phyloP scores from a whole-genome alignment of 495 filamentous ascomycete species.

The Neurospora sp. region DNA sequence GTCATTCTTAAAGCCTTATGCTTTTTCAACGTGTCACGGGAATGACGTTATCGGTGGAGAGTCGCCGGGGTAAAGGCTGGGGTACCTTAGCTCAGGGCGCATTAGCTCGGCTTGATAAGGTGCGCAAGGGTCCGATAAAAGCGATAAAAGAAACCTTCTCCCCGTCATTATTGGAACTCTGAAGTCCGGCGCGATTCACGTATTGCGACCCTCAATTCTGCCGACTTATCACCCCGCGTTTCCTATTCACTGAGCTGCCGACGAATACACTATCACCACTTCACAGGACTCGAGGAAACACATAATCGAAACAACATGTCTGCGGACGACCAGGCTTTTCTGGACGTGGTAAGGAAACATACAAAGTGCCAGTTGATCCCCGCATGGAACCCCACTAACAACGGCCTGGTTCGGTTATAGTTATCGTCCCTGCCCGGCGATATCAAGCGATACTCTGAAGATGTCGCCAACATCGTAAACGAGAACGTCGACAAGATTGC shows the following conservation, averaged over 20 bases:
- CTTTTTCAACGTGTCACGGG: neutral
- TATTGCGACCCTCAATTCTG: neutral
- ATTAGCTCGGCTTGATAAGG: neutral
- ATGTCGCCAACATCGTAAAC: slow-evolving; percentile 70
- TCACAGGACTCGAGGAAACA: neutral
- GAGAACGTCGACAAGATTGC: slow-evolving; percentile 63
- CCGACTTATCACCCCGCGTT: neutral
- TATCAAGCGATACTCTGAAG: slow-evolving; percentile 51
- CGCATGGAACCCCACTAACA: slow-evolving; percentile 1
- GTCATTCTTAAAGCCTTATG: neutral
- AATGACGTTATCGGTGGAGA: neutral
- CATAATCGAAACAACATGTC: slow-evolving; percentile 35
- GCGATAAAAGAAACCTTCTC: neutral
- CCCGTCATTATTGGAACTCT: neutral
- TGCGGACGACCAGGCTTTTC: slow-evolving; percentile 52
- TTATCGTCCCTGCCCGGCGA: slow-evolving; percentile 65
- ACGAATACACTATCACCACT: neutral
- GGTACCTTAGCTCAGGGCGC: neutral
- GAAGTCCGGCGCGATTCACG: neutral
- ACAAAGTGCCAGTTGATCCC: neutral
- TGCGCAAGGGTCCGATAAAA: neutral
- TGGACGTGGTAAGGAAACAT: slow-evolving; percentile 43
- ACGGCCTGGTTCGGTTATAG: slow-evolving; percentile 24
- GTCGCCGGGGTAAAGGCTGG: neutral
- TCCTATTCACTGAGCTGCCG: neutral